These are phyloP conservation scores for Xerocomellus intermedius DNA, from an alignment of 768 basidiomycete species.

Conservation along the genomic window DNA sequence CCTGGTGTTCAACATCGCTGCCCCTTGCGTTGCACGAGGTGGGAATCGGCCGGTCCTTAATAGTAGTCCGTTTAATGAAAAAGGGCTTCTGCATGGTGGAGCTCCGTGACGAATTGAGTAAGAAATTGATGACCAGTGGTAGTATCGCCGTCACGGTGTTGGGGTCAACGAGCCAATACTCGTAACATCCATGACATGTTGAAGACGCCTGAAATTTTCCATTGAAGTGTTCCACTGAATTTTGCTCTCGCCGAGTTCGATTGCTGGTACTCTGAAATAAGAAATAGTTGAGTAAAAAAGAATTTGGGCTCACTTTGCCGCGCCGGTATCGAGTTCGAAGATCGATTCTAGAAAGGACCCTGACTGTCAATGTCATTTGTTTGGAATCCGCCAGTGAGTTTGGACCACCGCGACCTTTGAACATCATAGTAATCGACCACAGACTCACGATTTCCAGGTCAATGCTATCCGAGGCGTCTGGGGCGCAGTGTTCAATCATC, in stretches of 20 bases:
- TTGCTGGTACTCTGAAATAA: neutral
- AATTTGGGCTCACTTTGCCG: neutral
- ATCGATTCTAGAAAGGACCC: neutral
- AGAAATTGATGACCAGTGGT: neutral
- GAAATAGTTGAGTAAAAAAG: neutral
- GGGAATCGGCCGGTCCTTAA: slow-evolving; percentile 24
- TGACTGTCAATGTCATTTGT: neutral
- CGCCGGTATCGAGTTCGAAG: neutral
- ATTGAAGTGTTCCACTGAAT: neutral
- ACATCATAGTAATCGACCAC: neutral
- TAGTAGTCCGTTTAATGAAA: slow-evolving; percentile 18
- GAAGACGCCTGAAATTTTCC: neutral
- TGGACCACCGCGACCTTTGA: neutral
- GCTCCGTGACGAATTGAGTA: neutral
- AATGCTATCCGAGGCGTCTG: neutral
- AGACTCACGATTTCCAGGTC: neutral
- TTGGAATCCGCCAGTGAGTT: neutral
- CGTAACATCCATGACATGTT: neutral
- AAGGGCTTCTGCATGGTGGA: slow-evolving; percentile 5
- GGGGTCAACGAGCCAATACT: neutral
- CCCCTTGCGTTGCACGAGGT: slow-evolving; percentile 7
- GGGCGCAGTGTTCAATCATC: no score
- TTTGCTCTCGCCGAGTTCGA: neutral
- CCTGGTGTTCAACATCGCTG: neutral
- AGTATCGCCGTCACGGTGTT: neutral